Conservation (phyloP, 345 rosid genomes). For the Heritiera fomes region DNA sequence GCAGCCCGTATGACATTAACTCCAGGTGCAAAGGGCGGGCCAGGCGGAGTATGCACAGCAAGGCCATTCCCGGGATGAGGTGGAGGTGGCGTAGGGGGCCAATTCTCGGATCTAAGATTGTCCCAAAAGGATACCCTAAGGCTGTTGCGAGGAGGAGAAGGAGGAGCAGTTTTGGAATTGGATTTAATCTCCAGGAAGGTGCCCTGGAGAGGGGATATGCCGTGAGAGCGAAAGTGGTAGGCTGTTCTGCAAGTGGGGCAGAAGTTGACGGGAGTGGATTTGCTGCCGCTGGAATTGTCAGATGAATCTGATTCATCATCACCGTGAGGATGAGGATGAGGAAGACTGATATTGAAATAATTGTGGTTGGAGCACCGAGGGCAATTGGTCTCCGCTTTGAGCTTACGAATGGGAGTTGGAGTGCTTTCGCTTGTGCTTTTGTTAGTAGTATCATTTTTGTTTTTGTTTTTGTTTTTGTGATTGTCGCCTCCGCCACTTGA, state of each 20-base stretch:
- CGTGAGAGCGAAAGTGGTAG: slow-evolving; percentile 46
- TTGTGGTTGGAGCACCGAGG: slow-evolving; percentile 69
- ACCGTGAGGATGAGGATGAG: slow-evolving; percentile 6
- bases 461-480: neutral
- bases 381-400: slow-evolving; percentile 85
- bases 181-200: slow-evolving; percentile 73
- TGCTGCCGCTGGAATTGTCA: slow-evolving; percentile 13
- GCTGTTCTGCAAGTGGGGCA: slow-evolving; percentile 93
- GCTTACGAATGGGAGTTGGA: slow-evolving; percentile 39
- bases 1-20: slow-evolving; percentile 53
- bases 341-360: slow-evolving; percentile 47
- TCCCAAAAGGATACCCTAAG: slow-evolving; percentile 75
- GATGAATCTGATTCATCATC: slow-evolving; percentile 15
- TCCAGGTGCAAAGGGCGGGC: slow-evolving; percentile 71
- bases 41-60: slow-evolving; percentile 68
- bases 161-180: slow-evolving; percentile 2
- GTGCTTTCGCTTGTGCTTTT: neutral
- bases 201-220: slow-evolving; percentile 76
- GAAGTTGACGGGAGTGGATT: slow-evolving; percentile 53
- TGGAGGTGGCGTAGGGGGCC: slow-evolving; percentile 52
- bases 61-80: slow-evolving; percentile 51
- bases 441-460: slow-evolving; percentile 7
- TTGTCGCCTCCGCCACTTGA: neutral
- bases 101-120: slow-evolving; percentile 65
- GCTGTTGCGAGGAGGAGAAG: slow-evolving; percentile 33